Evolutionary conservation across 805 yeast genomes (phyloP), one percentile per base, ranked within the genome.

Genomic region (Metschnikowia baotianmanensis): DNA sequence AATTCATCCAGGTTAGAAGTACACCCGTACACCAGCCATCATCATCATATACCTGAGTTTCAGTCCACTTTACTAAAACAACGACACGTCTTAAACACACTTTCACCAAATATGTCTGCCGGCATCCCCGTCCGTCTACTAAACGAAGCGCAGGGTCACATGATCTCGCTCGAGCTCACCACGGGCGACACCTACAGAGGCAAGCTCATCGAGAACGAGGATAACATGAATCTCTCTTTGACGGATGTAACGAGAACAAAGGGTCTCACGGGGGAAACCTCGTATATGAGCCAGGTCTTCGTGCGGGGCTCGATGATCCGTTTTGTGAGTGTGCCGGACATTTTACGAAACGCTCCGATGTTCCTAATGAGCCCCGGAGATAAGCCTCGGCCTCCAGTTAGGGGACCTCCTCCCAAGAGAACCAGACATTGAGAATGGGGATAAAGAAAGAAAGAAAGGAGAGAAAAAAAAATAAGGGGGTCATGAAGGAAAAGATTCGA

Each of bases 141-240:
- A 36, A 85, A 80, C 57, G 99, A 90, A 63, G 86, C 96, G 1
- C 74, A 83, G 71, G 96, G 97, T 34, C 98, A 91, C 58, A 68
- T 80, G 3, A 81, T 91, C 7, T 79, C 95, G 1, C 60, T 91
- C 13, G 99, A 91, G 60, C 76, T 91, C 38, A 77, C 78, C 19
- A 80, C 89, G 0, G 98, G 98, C 2, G 90, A 85, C 48, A 78
- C 85, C 0, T 91, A 91, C 58, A 72, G 95, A 26, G 99, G 99
- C 2, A 88, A 84, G 58, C 73, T 91, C 33, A 59, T 83, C 3
- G 96, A 85, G 56, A 82, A 83, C 34, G 96, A 91, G 64, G 98
- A 91, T 55, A 90, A 84, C 61, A 93, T 91, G 98, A 91, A 91
- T 59, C 79, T 91, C 19, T 95, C 90, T 46, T 63, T 91, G 36